A percentile compares a stretch with the other conserved stretches of the same genome.
phyloP scores from a whole-genome alignment of 2,329 filamentous ascomycete genomes.

The Rasamsonia emersonii region DNA sequence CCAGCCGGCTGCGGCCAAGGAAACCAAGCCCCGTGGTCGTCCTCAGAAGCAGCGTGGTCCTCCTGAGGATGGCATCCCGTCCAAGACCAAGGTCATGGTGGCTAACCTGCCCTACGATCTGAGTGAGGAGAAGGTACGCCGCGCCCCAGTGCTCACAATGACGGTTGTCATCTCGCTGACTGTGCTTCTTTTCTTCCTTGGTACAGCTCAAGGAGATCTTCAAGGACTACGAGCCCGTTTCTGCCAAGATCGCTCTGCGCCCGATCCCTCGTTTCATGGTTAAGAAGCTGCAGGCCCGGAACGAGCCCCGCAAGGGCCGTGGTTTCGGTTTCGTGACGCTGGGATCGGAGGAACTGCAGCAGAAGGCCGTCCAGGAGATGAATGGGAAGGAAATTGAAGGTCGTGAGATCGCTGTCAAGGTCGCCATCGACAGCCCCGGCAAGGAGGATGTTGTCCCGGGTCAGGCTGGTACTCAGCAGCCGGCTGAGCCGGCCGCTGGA shows the following conservation, averaged over 20 bases:
- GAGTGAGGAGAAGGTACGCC: slow-evolving; percentile 83
- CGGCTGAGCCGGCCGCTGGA: slow-evolving; percentile 28
- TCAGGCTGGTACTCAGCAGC: slow-evolving; percentile 7
- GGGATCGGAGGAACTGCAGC: slow-evolving; percentile 87
- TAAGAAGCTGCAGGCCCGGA: slow-evolving; percentile 98
- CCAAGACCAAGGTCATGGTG: slow-evolving; percentile 99
- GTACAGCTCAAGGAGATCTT: slow-evolving; percentile 96
- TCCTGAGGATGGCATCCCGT: slow-evolving; percentile 92
- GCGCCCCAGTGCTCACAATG: slow-evolving; percentile 3
- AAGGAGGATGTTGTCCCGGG: slow-evolving; percentile 66
- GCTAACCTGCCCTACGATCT: slow-evolving; percentile 98
- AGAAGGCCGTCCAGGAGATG: slow-evolving; percentile 97
- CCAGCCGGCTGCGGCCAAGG: slow-evolving; percentile 28
- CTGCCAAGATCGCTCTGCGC: slow-evolving; percentile 96
- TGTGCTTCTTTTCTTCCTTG: slow-evolving; percentile 3
- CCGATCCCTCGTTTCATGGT: slow-evolving; percentile 99
- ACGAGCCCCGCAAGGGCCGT: slow-evolving; percentile 96
- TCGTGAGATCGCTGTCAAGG: slow-evolving; percentile 98
- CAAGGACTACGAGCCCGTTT: slow-evolving; percentile 79
- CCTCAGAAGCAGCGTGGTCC: slow-evolving; percentile 79
- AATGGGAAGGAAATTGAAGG: slow-evolving; percentile 99
- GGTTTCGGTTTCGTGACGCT: slow-evolving; percentile 98
- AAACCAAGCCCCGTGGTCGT: slow-evolving; percentile 40
- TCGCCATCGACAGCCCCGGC: slow-evolving; percentile 97
- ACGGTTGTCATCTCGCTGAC: slow-evolving; percentile 16